A percentile compares a stretch with the other conserved stretches of the same genome.
These are phyloP conservation scores for Cetraspora pellucida DNA, from an alignment of 192 early-diverging fungal species.

Conservation along the genomic window DNA sequence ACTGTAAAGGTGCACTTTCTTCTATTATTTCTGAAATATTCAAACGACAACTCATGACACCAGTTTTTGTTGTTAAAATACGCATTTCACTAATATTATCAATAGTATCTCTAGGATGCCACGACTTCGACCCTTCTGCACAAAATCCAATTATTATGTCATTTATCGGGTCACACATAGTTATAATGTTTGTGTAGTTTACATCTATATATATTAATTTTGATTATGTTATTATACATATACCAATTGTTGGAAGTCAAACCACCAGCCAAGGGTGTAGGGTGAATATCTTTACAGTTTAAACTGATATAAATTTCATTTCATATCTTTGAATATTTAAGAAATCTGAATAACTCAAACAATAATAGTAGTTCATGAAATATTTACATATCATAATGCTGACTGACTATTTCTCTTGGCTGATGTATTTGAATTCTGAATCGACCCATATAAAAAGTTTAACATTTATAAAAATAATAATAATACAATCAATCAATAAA, in stretches of 20 bases:
- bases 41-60: slow-evolving; percentile 28
- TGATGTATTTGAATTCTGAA: too few species aligned
- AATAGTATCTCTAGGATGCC: neutral
- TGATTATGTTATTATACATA: neutral
- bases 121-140: slow-evolving; percentile 3
- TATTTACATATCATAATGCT: too few species aligned
- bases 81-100: slow-evolving; percentile 4
- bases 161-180: neutral
- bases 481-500: neutral
- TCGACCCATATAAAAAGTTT: neutral
- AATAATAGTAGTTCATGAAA: too few species aligned
- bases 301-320: too few species aligned
- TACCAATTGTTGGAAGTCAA: too few species aligned
- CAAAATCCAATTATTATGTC: slow-evolving; percentile 34
- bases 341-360: too few species aligned
- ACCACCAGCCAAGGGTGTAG: too few species aligned
- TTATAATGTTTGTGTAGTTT: slow-evolving; percentile 16
- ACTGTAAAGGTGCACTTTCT: neutral
- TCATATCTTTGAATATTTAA: too few species aligned
- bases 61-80: slow-evolving; percentile 26
- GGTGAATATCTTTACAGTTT: neutral
- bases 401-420: too few species aligned
- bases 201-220: neutral
- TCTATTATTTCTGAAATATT: slow-evolving; percentile 1
- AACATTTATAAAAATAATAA: neutral